These are phyloP conservation scores for Pseudogymnoascus sp. DNA, from an alignment of 2,329 filamentous ascomycete genomes.

Conservation along the genomic window DNA sequence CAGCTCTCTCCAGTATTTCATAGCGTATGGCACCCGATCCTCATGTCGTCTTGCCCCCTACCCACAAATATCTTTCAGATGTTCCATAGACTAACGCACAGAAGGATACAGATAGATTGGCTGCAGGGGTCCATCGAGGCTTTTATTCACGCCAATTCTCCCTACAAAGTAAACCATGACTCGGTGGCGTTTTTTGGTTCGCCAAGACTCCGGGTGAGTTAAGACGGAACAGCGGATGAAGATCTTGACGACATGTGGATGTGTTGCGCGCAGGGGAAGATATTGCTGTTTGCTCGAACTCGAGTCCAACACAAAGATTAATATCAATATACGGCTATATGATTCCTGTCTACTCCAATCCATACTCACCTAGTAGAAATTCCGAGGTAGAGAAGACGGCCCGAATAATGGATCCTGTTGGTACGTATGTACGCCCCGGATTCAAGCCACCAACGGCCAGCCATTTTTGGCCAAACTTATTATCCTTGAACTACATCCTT, in stretches of 20 bases:
- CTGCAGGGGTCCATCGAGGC: background rate
- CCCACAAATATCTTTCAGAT: background rate
- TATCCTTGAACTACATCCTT: background rate
- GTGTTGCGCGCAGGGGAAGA: background rate
- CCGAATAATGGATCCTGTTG: background rate
- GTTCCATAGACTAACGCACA: background rate
- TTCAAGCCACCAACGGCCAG: background rate
- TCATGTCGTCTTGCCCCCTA: background rate
- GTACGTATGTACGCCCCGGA: background rate
- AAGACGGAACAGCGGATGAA: background rate
- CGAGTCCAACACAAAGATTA: background rate
- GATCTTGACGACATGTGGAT: background rate
- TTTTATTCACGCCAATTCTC: background rate
- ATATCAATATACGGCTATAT: background rate
- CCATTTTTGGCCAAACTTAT: background rate
- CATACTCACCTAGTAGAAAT: background rate
- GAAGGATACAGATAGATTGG: slow-evolving; percentile 4
- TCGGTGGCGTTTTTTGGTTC: background rate
- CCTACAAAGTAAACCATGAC: background rate
- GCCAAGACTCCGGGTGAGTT: background rate
- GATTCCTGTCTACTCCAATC: background rate
- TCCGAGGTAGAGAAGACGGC: background rate
- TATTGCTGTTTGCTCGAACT: background rate
- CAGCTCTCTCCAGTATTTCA: background rate
- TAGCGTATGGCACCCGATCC: background rate